Base-by-base conservation (phyloP, 2,329 filamentous ascomycete species). In the Ophiosphaerella herpotricha region DNA sequence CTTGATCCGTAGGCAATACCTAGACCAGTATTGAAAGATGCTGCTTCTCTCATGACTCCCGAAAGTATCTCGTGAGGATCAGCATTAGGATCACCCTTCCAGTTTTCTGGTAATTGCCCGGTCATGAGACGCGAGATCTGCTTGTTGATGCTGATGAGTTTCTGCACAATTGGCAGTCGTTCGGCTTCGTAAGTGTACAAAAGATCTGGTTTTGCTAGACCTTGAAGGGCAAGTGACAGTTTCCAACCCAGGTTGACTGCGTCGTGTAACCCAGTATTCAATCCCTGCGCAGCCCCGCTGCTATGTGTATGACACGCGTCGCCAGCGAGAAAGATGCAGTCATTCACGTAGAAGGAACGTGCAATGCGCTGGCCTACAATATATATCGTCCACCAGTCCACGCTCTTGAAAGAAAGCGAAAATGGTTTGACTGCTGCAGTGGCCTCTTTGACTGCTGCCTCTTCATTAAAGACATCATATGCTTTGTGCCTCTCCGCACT, bases 281-380 rank as follows among this genome's bases (percentile, higher is more conserved):
- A 80, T 1, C 82, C 82, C 58, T 83, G 82, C 0, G 80, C 83
- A 2, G 81, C 82, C 0, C 78, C 77, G 0, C 80, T 80, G 33
- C 74, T 80, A 52, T 84, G 81, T 11, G 81, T 81, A 51, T 85
- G 82, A 1, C 80, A 80, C 5, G 82, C 81, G 48, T 85, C 83
- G 12, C 82, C 82, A 1, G 79, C 81, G 0, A 85, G 67, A 38
- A 85, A 79, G 3, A 82, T 71, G 3, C 80, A 75, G 2, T 78
- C 76, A 18, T 74, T 72, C 5, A 56, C 50, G 36, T 57, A 67
- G 49, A 72, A 70, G 2, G 54, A 56, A 13, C 65, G 64, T 11
- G 61, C 72, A 16, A 77, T 68, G 7, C 75, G 70, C 57, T 78
- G 76, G 2, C 76, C 75, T 3, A 78, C 72, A 3, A 68, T 64